Evolutionary conservation across 148 eudicot genomes (phyloP).

Genomic region (Cornus controversa): DNA sequence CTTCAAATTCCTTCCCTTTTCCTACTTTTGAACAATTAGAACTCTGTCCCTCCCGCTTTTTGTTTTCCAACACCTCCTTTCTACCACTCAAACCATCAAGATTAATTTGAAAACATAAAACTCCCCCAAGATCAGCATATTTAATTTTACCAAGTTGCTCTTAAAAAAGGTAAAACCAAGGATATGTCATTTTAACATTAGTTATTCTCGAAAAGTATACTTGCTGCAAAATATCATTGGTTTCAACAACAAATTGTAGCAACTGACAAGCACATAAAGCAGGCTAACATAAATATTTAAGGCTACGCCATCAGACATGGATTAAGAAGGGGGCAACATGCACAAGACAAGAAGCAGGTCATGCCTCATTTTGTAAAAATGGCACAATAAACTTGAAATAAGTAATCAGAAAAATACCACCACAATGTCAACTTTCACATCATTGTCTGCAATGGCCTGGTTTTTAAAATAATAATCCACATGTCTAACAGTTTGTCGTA

Average conservation of each 20-base stretch:
- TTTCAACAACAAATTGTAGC: not conserved
- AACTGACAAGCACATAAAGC: not conserved
- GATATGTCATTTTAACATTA: no score
- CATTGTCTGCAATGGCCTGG: not conserved
- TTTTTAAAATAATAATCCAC: not conserved
- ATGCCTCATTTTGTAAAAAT: not conserved
- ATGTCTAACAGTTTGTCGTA: not conserved
- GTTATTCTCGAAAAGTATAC: not conserved
- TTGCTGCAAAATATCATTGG: not conserved
- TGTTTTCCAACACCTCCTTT: not conserved
- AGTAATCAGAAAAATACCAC: not conserved
- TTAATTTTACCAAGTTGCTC: not conserved
- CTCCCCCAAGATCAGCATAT: not conserved
- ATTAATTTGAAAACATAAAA: not conserved
- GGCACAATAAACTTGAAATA: not conserved
- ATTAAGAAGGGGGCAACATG: not conserved
- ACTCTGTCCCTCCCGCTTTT: not conserved
- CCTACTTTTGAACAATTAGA: not conserved
- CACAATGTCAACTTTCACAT: not conserved
- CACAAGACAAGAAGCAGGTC: conserved; percentile 1
- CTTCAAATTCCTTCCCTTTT: not conserved
- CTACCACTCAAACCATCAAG: not conserved
- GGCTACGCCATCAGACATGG: not conserved
- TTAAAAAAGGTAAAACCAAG: not conserved
- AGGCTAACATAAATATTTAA: not conserved